Evolutionary conservation across 202 grass and related monocot species (phyloP).

Genomic region (Setaria italica): DNA sequence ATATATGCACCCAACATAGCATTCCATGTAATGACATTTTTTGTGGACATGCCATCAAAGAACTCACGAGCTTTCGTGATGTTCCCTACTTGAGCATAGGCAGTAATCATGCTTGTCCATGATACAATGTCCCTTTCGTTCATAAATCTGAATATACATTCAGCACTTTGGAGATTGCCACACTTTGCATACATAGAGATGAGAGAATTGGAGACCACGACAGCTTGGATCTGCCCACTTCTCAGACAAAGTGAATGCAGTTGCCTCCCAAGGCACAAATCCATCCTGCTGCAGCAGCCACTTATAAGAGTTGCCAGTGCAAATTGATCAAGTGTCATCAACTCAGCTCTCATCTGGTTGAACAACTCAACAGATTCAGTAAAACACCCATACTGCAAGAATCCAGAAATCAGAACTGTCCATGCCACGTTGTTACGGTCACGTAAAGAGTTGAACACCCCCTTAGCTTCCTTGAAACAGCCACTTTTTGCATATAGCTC

Average conservation of each 20-base stretch:
- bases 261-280: slow-evolving; percentile 71
- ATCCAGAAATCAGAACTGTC: slow-evolving; percentile 86
- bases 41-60: slow-evolving; percentile 76
- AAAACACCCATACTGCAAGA: slow-evolving; percentile 64
- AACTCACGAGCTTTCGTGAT: slow-evolving; percentile 62
- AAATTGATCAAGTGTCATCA: slow-evolving; percentile 69
- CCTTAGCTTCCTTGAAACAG: slow-evolving; percentile 61
- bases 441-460: slow-evolving; percentile 62
- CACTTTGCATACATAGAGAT: slow-evolving; percentile 89
- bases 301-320: slow-evolving; percentile 78
- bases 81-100: slow-evolving; percentile 80
- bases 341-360: slow-evolving; percentile 82
- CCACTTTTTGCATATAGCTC: slow-evolving; percentile 93
- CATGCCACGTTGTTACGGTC: slow-evolving; percentile 68
- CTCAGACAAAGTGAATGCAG: slow-evolving; percentile 73
- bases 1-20: slow-evolving; percentile 84
- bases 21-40: slow-evolving; percentile 96
- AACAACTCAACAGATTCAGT: slow-evolving; percentile 81
- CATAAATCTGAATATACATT: slow-evolving; percentile 79
- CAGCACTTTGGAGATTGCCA: slow-evolving; percentile 61
- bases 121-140: slow-evolving; percentile 78
- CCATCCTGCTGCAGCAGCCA: slow-evolving; percentile 71
- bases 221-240: slow-evolving; percentile 61
- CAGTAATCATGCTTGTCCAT: slow-evolving; percentile 97
- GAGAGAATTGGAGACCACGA: slow-evolving; percentile 82